These are phyloP conservation scores for Metarhizium guizhouense DNA, from an alignment of 2,329 filamentous ascomycete species.

Conservation along the genomic window DNA sequence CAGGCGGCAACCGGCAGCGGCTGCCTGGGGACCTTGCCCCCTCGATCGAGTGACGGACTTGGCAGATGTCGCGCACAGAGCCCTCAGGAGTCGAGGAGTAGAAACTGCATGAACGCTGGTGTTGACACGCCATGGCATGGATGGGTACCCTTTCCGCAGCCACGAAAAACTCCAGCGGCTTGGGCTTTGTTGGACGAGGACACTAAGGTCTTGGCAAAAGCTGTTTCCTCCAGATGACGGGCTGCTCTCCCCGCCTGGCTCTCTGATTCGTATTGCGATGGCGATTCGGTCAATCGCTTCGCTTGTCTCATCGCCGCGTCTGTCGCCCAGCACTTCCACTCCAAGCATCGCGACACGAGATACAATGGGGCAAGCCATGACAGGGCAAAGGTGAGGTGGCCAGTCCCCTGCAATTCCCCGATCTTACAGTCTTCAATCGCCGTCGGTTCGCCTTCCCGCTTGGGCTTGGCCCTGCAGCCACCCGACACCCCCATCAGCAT, in stretches of 20 bases:
- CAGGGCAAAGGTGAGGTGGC: too few species aligned
- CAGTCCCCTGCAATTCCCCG: too few species aligned
- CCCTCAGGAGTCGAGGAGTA: too few species aligned
- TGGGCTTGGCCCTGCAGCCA: not conserved
- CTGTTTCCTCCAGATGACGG: not conserved
- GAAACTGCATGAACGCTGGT: too few species aligned
- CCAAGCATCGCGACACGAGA: too few species aligned
- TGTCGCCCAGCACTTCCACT: too few species aligned
- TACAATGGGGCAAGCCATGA: too few species aligned
- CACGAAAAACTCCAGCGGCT: not conserved
- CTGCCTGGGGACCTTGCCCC: not conserved
- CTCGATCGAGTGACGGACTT: not conserved
- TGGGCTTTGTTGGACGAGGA: not conserved
- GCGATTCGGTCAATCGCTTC: too few species aligned
- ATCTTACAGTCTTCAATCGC: not conserved
- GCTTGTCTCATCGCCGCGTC: too few species aligned
- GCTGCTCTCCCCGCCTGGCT: too few species aligned
- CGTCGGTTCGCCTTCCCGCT: not conserved
- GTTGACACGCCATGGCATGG: too few species aligned
- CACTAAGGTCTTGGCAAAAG: not conserved
- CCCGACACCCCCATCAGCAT: not conserved
- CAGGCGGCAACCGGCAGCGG: slow-evolving; percentile 2
- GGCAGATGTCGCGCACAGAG: not conserved
- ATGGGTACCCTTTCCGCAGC: not conserved
- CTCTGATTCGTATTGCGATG: too few species aligned